Conservation (phyloP, 495 filamentous ascomycete genomes). For the Clohesyomyces aquaticus region DNA sequence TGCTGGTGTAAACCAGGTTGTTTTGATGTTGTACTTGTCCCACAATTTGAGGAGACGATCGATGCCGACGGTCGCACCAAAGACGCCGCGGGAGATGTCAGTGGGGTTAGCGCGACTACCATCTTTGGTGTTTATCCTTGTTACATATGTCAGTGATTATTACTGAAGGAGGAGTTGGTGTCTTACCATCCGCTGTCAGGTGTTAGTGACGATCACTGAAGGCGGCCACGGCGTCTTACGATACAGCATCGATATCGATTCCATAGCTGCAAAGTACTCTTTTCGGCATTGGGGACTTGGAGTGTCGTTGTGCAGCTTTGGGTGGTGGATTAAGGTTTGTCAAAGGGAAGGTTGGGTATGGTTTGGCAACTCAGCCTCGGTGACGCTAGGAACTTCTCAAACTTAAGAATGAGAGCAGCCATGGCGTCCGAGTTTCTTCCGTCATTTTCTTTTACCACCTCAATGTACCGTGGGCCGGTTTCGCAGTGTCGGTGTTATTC, state of each 20-base stretch:
- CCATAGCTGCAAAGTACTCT: neutral
- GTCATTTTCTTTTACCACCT: no score
- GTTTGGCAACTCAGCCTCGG: no score
- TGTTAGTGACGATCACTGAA: slow-evolving; percentile 7
- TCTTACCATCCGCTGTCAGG: slow-evolving; percentile 50
- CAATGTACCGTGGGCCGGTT: no score
- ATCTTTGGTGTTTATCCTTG: slow-evolving; percentile 45
- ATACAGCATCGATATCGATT: slow-evolving; percentile 21
- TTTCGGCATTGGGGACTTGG: neutral
- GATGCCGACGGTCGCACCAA: slow-evolving; percentile 50
- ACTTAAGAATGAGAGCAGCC: no score
- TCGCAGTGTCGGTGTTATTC: no score
- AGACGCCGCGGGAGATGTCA: slow-evolving; percentile 48
- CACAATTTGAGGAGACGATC: slow-evolving; percentile 50
- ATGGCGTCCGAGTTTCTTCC: no score
- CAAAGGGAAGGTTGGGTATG: no score
- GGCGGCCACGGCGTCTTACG: slow-evolving; percentile 46
- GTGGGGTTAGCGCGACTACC: slow-evolving; percentile 42
- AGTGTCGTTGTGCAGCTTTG: no score
- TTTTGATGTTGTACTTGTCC: slow-evolving; percentile 49
- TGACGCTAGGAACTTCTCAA: no score
- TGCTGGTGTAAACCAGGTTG: slow-evolving; percentile 52
- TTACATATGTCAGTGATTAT: neutral
- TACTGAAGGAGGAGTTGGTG: slow-evolving; percentile 38
- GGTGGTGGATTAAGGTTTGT: no score